Conservation (phyloP, 2,329 filamentous ascomycete species). For the Phialophora tarda region DNA sequence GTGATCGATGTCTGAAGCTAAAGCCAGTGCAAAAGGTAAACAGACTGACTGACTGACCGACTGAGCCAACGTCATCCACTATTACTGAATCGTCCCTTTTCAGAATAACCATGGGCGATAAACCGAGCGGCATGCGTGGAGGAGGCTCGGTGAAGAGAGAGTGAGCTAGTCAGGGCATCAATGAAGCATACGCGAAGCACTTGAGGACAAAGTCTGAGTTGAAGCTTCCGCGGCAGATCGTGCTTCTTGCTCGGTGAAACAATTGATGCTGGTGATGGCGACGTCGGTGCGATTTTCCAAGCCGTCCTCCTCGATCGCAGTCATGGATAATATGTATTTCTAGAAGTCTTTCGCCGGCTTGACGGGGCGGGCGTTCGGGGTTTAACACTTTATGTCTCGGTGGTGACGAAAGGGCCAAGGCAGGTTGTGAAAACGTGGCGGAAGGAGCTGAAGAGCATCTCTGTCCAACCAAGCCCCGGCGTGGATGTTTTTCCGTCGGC, state of each 20-base stretch:
- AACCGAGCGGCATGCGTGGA: background rate
- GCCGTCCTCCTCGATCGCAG: background rate
- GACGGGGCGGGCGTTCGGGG: background rate
- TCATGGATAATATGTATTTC: background rate
- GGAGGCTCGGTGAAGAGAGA: background rate
- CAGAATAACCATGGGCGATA: too few relatives aligned
- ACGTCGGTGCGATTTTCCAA: background rate
- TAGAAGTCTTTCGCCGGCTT: background rate
- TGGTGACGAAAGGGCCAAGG: background rate
- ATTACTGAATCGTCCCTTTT: background rate
- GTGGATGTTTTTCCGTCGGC: background rate
- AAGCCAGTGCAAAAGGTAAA: background rate
- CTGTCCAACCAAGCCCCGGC: too few relatives aligned
- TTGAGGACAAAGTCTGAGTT: background rate
- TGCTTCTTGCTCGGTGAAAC: background rate
- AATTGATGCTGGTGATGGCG: background rate
- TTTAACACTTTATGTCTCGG: background rate
- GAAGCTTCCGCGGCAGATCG: background rate
- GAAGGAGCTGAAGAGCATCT: background rate
- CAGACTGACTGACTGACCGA: background rate
- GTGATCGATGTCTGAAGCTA: background rate
- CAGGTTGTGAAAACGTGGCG: background rate
- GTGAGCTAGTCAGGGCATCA: too few relatives aligned
- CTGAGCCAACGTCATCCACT: background rate
- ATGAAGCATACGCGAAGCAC: too few relatives aligned